Evolutionary conservation across 352 stramenopile genomes (phyloP).

Genomic region (Phytophthora hybrid): DNA sequence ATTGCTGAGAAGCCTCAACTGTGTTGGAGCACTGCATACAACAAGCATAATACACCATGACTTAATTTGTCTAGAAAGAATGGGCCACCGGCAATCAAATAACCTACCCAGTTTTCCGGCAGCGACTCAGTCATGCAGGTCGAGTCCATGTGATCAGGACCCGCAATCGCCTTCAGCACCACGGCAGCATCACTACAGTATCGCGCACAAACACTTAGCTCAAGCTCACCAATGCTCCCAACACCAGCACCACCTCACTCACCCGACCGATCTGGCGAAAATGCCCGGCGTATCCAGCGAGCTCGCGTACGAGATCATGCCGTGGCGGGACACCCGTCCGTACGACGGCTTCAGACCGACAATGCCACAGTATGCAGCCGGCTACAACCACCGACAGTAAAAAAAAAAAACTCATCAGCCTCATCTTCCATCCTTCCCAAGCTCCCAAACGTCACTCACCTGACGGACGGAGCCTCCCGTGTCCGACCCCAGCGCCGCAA

Average conservation of each 20-base stretch:
- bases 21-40: constrained; percentile 48
- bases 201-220: constrained; percentile 1
- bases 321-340: constrained; percentile 95
- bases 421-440: not conserved
- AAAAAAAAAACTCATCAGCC: not conserved
- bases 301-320: constrained; percentile 97
- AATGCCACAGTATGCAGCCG: constrained; percentile 95
- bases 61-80: not conserved
- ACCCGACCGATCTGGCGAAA: constrained; percentile 88
- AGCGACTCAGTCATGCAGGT: constrained; percentile 71
- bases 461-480: constrained; percentile 97
- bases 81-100: not conserved
- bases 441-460: constrained; percentile 28
- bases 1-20: constrained; percentile 35
- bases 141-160: constrained; percentile 83
- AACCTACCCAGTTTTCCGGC: constrained; percentile 65
- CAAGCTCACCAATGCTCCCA: not conserved
- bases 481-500: constrained; percentile 96
- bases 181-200: constrained; percentile 72
- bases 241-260: constrained; percentile 9
- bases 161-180: constrained; percentile 84
- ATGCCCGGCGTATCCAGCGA: constrained; percentile 97
- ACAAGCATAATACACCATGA: not conserved
- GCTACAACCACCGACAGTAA: constrained; percentile 45
- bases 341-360: constrained; percentile 98